Base-by-base conservation (phyloP, 1,139 yeast genomes). In the Geotrichum restrictum region DNA sequence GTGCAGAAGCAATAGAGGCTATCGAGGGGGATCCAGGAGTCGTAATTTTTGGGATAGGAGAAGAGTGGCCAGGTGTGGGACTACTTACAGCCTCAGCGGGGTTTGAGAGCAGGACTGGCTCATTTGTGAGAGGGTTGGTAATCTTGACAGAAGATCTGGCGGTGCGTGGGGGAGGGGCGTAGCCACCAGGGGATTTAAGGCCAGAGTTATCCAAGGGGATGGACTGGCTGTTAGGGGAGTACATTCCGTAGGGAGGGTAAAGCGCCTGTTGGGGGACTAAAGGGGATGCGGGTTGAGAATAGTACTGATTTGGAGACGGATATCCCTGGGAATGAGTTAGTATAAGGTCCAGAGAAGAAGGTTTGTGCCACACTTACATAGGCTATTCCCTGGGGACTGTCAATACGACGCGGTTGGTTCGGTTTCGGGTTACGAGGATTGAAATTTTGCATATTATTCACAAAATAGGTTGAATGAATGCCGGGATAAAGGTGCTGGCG, bases 1-100 rank as follows among this genome's bases (percentile, higher is more conserved):
- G 60, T 11, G 61, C 53, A 34, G 56, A 57, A 33, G 57, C 45
- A 16, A 51, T 47, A 29, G 53, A 39, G 27, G 59, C 46, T 8
- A 47, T 29, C 38, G 53, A 47, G 31, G 51, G 41, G 45, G 62
- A 39, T 14, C 57, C 51, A 27, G 56, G 51, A 16, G 53, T 47
- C 27, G 57, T 48, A 40, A 51, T 46, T n/a, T 53, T 38, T 22
- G 48, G 34, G n/a, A 32, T 34, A n/a, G 36, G 41, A n/a, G 48
- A 34, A 51, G 52, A 38, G 39, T 40, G 31, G 42, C 44, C 45
- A 43, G 55, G 39, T 10, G 48, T 40, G 22, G 53, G 47, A 31
- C 51, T 41, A 19, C 40, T 33, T 22, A n/a, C 39, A 13, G 54
- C 31, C 14, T 53, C 50, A 38, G 49, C 49, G 36, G 51, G 40